Conservation (phyloP, 495 filamentous ascomycete genomes). For the Penicillium bialowiezense region DNA sequence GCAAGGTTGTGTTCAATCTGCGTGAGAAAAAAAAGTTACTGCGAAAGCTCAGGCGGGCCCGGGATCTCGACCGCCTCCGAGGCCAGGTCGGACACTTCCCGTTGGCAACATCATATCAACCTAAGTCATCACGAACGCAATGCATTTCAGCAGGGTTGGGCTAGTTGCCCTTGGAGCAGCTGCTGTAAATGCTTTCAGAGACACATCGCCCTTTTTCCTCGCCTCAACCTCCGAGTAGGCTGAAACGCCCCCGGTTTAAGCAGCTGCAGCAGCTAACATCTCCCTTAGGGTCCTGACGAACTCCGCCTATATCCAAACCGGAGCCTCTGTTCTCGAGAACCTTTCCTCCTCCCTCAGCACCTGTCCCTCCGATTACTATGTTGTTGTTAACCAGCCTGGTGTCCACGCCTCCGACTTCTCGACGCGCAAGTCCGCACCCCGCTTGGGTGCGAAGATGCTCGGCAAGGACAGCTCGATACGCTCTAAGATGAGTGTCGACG, state of each 20-base stretch:
- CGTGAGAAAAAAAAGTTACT: slow-evolving; percentile 23
- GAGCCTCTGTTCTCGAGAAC: slow-evolving; percentile 34
- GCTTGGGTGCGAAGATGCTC: slow-evolving; percentile 55
- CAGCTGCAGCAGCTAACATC: slow-evolving; percentile 28
- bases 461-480: slow-evolving; percentile 48
- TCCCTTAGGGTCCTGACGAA: slow-evolving; percentile 41
- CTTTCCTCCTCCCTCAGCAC: slow-evolving; percentile 43
- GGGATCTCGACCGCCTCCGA: slow-evolving; percentile 30
- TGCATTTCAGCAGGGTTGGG: slow-evolving; percentile 60
- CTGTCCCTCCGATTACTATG: slow-evolving; percentile 77
- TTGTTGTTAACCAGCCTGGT: slow-evolving; percentile 78
- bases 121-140: slow-evolving; percentile 35
- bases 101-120: slow-evolving; percentile 24
- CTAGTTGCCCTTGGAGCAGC: slow-evolving; percentile 60
- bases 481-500: slow-evolving; percentile 52
- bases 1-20: slow-evolving; percentile 4
- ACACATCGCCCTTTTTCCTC: slow-evolving; percentile 84
- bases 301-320: slow-evolving; percentile 43
- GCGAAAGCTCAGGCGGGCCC: slow-evolving; percentile 27
- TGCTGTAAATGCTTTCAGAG: slow-evolving; percentile 66
- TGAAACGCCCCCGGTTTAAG: slow-evolving; percentile 11
- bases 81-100: slow-evolving; percentile 27
- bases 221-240: slow-evolving; percentile 77
- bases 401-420: slow-evolving; percentile 65
- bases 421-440: slow-evolving; percentile 52